phyloP scores from a whole-genome alignment of 192 early-diverging fungal species.

The Entophlyctis luteolus region DNA sequence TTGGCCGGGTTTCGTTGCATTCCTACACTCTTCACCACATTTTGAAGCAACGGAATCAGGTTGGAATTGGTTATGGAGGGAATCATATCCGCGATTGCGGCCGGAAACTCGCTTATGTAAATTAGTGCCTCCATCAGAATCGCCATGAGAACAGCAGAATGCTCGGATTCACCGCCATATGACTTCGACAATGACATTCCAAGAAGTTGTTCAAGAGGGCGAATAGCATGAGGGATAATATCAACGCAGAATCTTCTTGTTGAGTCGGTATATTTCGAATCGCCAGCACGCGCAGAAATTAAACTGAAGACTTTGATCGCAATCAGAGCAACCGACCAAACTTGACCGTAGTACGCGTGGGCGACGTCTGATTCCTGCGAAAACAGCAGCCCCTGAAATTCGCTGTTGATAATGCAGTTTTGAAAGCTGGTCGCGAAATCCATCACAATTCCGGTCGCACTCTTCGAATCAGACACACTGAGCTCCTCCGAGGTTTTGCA shows the following conservation, averaged over 20 bases:
- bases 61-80: neutral
- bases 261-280: neutral
- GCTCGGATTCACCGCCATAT: neutral
- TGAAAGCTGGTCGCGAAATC: neutral
- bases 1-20: neutral
- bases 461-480: neutral
- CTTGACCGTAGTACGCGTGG: slow-evolving; percentile 17
- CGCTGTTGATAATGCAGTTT: neutral
- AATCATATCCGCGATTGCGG: neutral
- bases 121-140: slow-evolving; percentile 10
- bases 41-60: neutral
- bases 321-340: slow-evolving; percentile 12
- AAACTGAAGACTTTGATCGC: neutral
- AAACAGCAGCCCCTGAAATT: slow-evolving; percentile 12
- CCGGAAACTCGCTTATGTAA: neutral
- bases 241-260: neutral
- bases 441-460: neutral
- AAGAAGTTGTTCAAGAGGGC: slow-evolving; percentile 12
- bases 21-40: slow-evolving; percentile 1
- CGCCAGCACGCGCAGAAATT: neutral
- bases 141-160: neutral
- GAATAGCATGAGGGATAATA: slow-evolving; percentile 4
- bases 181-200: neutral
- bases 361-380: neutral
- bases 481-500: neutral